Evolutionary conservation across 83 land plant genomes (phyloP).

Genomic region (Thuja plicata): DNA sequence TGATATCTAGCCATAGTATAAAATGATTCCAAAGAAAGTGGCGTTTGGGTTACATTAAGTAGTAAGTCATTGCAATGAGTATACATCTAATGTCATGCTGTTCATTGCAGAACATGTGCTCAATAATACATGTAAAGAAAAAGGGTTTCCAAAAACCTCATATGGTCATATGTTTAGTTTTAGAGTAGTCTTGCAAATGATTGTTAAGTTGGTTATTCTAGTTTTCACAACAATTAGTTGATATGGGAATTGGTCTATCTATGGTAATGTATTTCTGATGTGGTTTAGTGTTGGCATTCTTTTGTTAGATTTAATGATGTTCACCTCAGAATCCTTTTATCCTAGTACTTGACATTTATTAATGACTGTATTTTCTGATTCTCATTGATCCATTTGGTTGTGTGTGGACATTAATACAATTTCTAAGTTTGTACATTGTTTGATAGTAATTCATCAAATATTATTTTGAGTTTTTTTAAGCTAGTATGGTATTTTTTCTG

Average conservation of each 20-base stretch:
- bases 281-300: background rate
- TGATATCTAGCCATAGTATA: background rate
- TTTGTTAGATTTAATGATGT: background rate
- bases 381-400: background rate
- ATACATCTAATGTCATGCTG: background rate
- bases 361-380: no score
- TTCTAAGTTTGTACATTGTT: background rate
- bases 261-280: background rate
- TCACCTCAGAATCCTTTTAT: background rate
- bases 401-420: background rate
- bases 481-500: background rate
- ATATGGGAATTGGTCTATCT: background rate
- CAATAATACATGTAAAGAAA: background rate
- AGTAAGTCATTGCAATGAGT: background rate
- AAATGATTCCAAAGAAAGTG: background rate
- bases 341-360: no score
- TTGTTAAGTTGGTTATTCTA: background rate
- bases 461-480: background rate
- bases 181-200: background rate
- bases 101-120: background rate
- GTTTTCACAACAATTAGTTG: background rate
- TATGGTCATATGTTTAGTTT: background rate
- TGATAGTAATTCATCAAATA: background rate
- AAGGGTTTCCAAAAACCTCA: background rate
- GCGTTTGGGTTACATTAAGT: background rate